Evolutionary conservation across 208 protist species (phyloP).

Genomic region (Trypanosoma lewisi): DNA sequence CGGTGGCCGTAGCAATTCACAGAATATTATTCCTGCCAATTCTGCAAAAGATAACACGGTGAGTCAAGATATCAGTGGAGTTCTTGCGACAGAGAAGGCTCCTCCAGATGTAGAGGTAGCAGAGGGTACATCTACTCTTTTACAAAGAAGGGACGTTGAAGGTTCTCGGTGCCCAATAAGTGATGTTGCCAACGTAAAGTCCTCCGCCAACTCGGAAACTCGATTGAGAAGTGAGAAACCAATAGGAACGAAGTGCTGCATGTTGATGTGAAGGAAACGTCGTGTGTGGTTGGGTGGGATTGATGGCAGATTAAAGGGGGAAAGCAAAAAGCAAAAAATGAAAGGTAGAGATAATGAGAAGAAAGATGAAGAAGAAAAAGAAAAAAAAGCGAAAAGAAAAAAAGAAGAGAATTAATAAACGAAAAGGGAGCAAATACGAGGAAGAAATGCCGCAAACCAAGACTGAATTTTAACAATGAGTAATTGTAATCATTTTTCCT

Average conservation of each 20-base stretch:
- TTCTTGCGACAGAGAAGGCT: neutral
- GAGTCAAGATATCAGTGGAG: neutral
- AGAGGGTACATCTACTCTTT: neutral
- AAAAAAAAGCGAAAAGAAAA: neutral
- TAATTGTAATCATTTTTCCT: too few species aligned
- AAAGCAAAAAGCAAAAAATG: neutral
- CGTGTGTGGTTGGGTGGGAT: neutral
- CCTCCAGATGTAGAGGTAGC: neutral
- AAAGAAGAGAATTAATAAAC: neutral
- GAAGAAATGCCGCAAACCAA: neutral
- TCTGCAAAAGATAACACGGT: neutral
- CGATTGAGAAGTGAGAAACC: neutral
- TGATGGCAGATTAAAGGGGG: neutral
- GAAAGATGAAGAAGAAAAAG: neutral
- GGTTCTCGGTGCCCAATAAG: neutral
- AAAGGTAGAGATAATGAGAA: neutral
- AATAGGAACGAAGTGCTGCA: conserved; percentile 5
- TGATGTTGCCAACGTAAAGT: neutral
- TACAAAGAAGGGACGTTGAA: neutral
- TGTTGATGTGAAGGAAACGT: conserved; percentile 7
- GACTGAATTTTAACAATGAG: too few species aligned
- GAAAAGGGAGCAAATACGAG: neutral
- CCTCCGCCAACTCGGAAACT: neutral
- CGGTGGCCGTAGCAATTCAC: neutral
- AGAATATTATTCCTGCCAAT: neutral